A percentile compares a stretch with the other conserved stretches of the same genome.
These are phyloP conservation scores for Evernia prunastri DNA, from an alignment of 495 filamentous ascomycete genomes.

Conservation along the genomic window DNA sequence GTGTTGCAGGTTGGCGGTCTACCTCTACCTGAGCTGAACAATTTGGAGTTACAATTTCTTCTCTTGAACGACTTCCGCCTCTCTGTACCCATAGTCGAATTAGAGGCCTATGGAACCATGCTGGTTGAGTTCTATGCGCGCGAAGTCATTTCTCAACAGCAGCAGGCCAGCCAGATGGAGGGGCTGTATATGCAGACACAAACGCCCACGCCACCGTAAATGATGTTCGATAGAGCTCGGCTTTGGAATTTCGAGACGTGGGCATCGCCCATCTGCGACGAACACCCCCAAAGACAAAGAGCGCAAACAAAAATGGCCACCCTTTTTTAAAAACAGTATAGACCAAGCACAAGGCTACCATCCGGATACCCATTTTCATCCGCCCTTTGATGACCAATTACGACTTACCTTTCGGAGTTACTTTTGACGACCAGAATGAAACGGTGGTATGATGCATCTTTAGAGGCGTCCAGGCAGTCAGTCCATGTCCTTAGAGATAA, in stretches of 20 bases:
- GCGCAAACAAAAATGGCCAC: background rate
- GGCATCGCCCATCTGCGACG: background rate
- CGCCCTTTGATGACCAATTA: background rate
- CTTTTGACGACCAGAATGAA: constrained; percentile 5
- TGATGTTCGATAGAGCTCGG: background rate
- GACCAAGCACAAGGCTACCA: background rate
- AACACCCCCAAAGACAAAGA: background rate
- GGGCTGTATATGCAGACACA: constrained; percentile 14
- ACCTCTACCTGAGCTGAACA: constrained; percentile 93
- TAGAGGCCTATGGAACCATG: constrained; percentile 98
- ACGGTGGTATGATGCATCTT: background rate
- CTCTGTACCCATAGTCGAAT: constrained; percentile 85
- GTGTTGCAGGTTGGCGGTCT: constrained; percentile 77
- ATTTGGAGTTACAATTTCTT: constrained; percentile 94
- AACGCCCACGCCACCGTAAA: background rate
- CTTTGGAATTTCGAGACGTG: background rate
- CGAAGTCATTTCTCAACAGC: constrained; percentile 72
- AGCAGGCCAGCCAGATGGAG: constrained; percentile 23
- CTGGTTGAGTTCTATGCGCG: constrained; percentile 96
- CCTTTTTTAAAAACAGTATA: background rate
- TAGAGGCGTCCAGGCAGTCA: background rate
- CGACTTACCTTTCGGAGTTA: background rate
- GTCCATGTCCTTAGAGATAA: background rate
- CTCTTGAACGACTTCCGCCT: constrained; percentile 96
- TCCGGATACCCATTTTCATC: constrained; percentile 8